phyloP scores from a whole-genome alignment of 176 grass and related monocot genomes.

The Lolium perenne region DNA sequence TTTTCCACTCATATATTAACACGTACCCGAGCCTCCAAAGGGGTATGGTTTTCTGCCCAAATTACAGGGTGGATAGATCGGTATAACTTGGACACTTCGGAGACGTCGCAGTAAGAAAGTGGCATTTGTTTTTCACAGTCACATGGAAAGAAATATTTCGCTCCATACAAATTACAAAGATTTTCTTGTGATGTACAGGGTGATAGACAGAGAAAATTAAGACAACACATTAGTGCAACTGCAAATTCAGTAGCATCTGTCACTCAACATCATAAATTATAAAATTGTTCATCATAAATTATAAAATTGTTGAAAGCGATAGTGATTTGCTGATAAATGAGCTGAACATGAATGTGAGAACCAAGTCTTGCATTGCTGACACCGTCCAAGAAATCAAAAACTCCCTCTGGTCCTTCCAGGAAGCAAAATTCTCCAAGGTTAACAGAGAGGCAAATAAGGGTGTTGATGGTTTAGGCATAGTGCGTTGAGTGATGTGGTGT shows the following conservation, averaged over 20 bases:
- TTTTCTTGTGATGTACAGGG: conserved; percentile 17
- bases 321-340: too few species aligned
- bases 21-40: too few species aligned
- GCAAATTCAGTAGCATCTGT: conserved; percentile 6
- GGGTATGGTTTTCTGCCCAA: background rate
- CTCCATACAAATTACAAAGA: background rate
- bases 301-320: background rate
- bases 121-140: background rate
- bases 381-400: too few species aligned
- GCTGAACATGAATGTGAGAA: too few species aligned
- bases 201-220: conserved; percentile 25
- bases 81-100: conserved; percentile 63
- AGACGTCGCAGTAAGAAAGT: conserved; percentile 44
- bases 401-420: too few species aligned
- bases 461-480: too few species aligned
- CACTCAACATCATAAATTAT: background rate
- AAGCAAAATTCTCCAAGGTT: too few species aligned
- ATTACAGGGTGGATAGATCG: conserved; percentile 76
- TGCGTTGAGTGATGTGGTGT: too few species aligned
- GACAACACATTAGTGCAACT: conserved; percentile 7
- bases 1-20: too few species aligned
- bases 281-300: background rate
- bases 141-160: conserved; percentile 29
- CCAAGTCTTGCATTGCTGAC: too few species aligned
- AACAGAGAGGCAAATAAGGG: too few species aligned